A percentile compares a stretch with the other conserved stretches of the same genome.
Conservation (phyloP, 2,329 filamentous ascomycete genomes). For the Scedosporium minutisporum region DNA sequence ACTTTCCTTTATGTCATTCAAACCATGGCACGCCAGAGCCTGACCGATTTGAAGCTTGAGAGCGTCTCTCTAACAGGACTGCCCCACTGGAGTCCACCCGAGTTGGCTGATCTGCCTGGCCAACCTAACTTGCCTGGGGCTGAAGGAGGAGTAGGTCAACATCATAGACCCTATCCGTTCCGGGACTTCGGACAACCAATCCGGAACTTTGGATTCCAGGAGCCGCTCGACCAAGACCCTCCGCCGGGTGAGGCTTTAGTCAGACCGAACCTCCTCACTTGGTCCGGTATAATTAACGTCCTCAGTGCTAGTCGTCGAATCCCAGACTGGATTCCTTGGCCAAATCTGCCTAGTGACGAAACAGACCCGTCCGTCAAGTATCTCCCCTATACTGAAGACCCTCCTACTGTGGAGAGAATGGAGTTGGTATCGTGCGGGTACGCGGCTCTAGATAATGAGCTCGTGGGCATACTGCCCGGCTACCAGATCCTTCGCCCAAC, state of each 20-base stretch:
- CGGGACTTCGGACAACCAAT: no score
- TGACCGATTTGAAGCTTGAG: conserved; percentile 49
- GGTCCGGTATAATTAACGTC: neutral
- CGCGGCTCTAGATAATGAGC: neutral
- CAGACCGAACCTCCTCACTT: conserved; percentile 9
- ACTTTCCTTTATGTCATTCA: conserved; percentile 43
- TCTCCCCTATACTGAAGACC: neutral
- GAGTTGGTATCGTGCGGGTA: neutral
- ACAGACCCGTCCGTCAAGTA: neutral
- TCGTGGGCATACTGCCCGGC: neutral
- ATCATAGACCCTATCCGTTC: no score
- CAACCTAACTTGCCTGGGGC: no score
- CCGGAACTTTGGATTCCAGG: no score
- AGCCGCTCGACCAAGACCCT: no score
- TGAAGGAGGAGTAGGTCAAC: no score
- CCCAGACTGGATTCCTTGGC: neutral
- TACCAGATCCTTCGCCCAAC: no score
- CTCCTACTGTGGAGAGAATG: neutral
- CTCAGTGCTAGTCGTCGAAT: neutral
- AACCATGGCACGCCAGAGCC: conserved; percentile 31
- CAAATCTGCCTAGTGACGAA: no score
- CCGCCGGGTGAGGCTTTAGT: conserved; percentile 5
- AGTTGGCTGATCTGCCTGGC: no score
- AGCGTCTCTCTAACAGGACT: conserved; percentile 53
- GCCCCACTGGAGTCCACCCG: no score